Percentiles rank a stretch among this genome's conserved stretches.
Evolutionary conservation across 805 yeast genomes (phyloP).

Genomic region (Candida taoyuanica): DNA sequence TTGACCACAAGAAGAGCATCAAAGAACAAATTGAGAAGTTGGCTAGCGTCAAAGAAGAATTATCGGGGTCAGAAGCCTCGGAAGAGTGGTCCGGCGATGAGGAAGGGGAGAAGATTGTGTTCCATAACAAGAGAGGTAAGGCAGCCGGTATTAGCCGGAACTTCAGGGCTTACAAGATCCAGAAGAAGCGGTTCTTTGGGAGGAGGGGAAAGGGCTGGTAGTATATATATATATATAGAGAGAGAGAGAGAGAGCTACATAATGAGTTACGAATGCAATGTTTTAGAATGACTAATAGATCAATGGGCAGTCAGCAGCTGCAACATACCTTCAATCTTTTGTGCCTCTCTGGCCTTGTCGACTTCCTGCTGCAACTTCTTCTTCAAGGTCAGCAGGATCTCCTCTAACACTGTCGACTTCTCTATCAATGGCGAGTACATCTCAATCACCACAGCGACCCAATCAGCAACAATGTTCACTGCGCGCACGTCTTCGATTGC

Average conservation of each 20-base stretch:
- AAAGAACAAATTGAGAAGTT: slow-evolving; percentile 17
- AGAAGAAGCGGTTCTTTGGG: slow-evolving; percentile 36
- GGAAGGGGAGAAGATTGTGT: slow-evolving; percentile 16
- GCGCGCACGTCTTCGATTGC: slow-evolving; percentile 76
- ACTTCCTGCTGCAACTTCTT: slow-evolving; percentile 65
- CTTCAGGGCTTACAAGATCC: slow-evolving; percentile 48
- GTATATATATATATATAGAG: not conserved
- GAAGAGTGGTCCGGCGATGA: slow-evolving; percentile 20
- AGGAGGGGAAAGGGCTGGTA: slow-evolving; percentile 29
- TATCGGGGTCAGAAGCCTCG: slow-evolving; percentile 21
- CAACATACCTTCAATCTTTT: slow-evolving; percentile 88
- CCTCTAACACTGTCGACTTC: slow-evolving; percentile 72
- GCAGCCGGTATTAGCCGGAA: slow-evolving; percentile 28
- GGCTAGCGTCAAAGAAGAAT: no score
- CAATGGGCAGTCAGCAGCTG: slow-evolving; percentile 62
- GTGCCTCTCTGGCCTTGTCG: slow-evolving; percentile 78
- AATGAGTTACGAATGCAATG: slow-evolving; percentile 4
- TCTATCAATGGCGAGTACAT: slow-evolving; percentile 74
- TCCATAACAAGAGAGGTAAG: slow-evolving; percentile 35
- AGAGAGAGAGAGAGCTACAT: no score
- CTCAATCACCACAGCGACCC: slow-evolving; percentile 67
- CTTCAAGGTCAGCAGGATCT: slow-evolving; percentile 55
- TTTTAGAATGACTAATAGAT: no score
- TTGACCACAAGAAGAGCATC: slow-evolving; percentile 24
- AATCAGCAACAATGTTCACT: slow-evolving; percentile 55